Evolutionary conservation across 768 basidiomycete genomes (phyloP), one percentile per base, ranked within the genome.

Genomic region (Suillus discolor): DNA sequence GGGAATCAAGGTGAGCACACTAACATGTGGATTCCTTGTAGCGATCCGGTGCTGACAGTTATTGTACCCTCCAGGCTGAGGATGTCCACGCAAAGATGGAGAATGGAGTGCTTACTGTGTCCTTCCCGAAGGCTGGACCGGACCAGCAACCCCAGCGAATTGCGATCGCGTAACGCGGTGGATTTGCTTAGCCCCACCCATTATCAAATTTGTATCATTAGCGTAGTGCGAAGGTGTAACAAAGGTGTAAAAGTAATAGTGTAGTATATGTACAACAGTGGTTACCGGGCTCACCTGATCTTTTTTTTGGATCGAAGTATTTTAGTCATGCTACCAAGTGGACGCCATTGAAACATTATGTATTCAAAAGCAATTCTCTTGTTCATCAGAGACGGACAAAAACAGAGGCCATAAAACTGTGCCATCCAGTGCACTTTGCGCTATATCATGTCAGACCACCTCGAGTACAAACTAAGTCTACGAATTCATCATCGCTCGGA

Each of bases 151-250:
- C 28, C 51, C 51, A 53, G 28, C 51, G 8, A 28, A 28, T 53
- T 53, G 51, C 25, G 1, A 68, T 85, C 25, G 51, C 25, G 28
- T 53, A 28, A 53, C 15, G 25, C 25, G 2, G 16, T 28, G 7
- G 15, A 28, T 53, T 15, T 53, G 51, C 8, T 28, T 53, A 25
- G 16, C 7, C 25, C 16, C 28, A 53, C 8, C 4, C 4, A 31
- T 53, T 16, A 31, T 31, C 51, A 51, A 51, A 51, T 25, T 25
- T 25, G 23, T 51, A 51, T 25, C 13, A 28, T 53, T 31, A 31
- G 16, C 16, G 31, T 3, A 15, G 0, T 18, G 4, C 16, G 8
- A 53, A 11, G 28, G 51, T 53, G 16, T 8, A 18, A 15, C 16
- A 4, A 53, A 11, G 28, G 51, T 53, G 16, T 8, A 18, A 15